Percentiles rank a stretch among this genome's conserved stretches.
phyloP scores from a whole-genome alignment of 2,329 filamentous ascomycete species.

The Nigrospora sphaerica region DNA sequence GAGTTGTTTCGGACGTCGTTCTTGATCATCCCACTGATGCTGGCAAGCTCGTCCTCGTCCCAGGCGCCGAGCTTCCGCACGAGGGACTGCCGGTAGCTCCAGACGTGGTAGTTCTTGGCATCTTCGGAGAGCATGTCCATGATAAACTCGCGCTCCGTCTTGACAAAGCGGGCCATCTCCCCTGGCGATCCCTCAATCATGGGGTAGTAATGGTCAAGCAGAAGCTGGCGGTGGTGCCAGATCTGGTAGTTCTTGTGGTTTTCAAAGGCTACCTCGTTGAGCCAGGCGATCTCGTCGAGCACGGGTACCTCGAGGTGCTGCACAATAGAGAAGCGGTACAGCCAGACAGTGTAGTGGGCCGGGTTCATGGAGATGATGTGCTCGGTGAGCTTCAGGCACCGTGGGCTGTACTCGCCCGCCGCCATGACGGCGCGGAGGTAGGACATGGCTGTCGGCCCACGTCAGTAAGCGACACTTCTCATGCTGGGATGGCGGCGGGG shows the following conservation, averaged over 20 bases:
- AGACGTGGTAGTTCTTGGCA: slow-evolving; percentile 97
- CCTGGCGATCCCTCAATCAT: slow-evolving; percentile 53
- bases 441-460: slow-evolving; percentile 57
- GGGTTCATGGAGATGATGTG: slow-evolving; percentile 90
- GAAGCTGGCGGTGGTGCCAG: slow-evolving; percentile 70
- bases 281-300: slow-evolving; percentile 70
- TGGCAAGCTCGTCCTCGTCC: slow-evolving; percentile 53
- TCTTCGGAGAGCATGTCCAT: slow-evolving; percentile 75
- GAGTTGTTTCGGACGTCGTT: slow-evolving; percentile 91
- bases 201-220: slow-evolving; percentile 51
- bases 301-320: slow-evolving; percentile 59
- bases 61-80: slow-evolving; percentile 56
- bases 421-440: slow-evolving; percentile 95
- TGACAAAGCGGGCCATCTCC: slow-evolving; percentile 49
- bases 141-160: slow-evolving; percentile 69
- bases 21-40: slow-evolving; percentile 65
- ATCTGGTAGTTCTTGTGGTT: slow-evolving; percentile 99
- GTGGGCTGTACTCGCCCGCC: slow-evolving; percentile 70
- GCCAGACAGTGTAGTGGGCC: slow-evolving; percentile 97
- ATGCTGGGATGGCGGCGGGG: neutral
- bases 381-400: slow-evolving; percentile 75
- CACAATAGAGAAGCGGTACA: slow-evolving; percentile 81
- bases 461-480: neutral
- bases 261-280: slow-evolving; percentile 73
- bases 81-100: slow-evolving; percentile 81